Evolutionary conservation across 2,329 filamentous ascomycete genomes (phyloP).

Genomic region (Diaporthe vaccinii): DNA sequence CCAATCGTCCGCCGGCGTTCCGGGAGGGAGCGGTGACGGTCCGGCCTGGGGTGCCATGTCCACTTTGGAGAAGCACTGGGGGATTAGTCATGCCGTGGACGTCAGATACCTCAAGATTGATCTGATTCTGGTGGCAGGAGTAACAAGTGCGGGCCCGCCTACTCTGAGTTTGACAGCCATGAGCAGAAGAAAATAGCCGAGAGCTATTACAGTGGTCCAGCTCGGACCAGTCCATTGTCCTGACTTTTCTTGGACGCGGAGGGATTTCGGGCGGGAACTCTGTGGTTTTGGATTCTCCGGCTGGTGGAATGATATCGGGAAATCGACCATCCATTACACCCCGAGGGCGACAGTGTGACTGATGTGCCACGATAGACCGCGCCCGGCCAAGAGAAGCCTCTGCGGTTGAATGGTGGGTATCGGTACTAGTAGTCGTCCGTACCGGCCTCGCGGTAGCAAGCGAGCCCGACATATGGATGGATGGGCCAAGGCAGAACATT

Average conservation of each 20-base stretch:
- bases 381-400: not conserved
- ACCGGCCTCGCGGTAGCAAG: not conserved
- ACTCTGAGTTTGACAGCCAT: too few relatives aligned
- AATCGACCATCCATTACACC: conserved; percentile 20
- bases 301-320: conserved; percentile 26
- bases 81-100: not conserved
- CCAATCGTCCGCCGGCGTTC: not conserved
- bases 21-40: conserved; percentile 11
- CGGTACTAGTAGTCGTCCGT: not conserved
- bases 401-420: conserved; percentile 27
- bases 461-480: conserved; percentile 21
- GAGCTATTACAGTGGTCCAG: not conserved
- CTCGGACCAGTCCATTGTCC: not conserved
- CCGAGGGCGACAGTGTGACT: conserved; percentile 35
- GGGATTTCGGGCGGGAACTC: not conserved
- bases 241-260: not conserved
- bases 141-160: not conserved
- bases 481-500: not conserved
- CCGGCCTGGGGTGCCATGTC: conserved; percentile 18
- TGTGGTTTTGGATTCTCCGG: not conserved
- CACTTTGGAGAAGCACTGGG: not conserved
- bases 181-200: not conserved
- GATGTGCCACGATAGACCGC: not conserved
- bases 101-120: not conserved
- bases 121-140: not conserved